These are phyloP conservation scores for Neofusicoccum laricinum DNA, from an alignment of 2,329 filamentous ascomycete genomes.

Conservation along the genomic window DNA sequence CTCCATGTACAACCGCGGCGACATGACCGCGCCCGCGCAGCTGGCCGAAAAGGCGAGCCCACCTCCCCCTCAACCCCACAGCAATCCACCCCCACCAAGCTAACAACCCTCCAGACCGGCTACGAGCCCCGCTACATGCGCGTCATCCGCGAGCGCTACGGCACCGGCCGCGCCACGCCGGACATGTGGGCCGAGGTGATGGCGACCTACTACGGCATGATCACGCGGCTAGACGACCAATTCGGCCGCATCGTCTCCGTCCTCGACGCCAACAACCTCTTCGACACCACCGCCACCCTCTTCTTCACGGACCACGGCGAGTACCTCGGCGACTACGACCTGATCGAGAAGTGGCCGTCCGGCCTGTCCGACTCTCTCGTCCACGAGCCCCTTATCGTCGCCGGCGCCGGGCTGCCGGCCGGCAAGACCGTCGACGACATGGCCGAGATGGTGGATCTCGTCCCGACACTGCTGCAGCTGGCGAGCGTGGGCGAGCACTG, in stretches of 20 bases:
- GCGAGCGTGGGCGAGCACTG: constrained; percentile 39
- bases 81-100: too few relatives aligned
- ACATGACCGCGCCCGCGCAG: constrained; percentile 21
- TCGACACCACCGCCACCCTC: constrained; percentile 42
- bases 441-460: constrained; percentile 47
- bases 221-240: constrained; percentile 45
- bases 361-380: constrained; percentile 40
- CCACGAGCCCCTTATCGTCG: constrained; percentile 46
- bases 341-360: constrained; percentile 47
- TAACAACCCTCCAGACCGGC: constrained; percentile 33
- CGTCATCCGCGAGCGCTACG: constrained; percentile 38
- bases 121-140: constrained; percentile 45
- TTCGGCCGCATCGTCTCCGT: constrained; percentile 41
- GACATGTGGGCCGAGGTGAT: constrained; percentile 46
- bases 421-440: constrained; percentile 35
- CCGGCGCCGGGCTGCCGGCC: constrained; percentile 39
- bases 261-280: constrained; percentile 34
- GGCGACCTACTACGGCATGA: constrained; percentile 50
- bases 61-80: too few relatives aligned
- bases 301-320: constrained; percentile 49
- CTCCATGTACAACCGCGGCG: constrained; percentile 43
- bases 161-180: constrained; percentile 38
- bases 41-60: too few relatives aligned
- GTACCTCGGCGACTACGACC: constrained; percentile 46
- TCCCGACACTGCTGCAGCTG: constrained; percentile 44